phyloP scores from a whole-genome alignment of 2,329 filamentous ascomycete genomes.

The Xylaria sp. region DNA sequence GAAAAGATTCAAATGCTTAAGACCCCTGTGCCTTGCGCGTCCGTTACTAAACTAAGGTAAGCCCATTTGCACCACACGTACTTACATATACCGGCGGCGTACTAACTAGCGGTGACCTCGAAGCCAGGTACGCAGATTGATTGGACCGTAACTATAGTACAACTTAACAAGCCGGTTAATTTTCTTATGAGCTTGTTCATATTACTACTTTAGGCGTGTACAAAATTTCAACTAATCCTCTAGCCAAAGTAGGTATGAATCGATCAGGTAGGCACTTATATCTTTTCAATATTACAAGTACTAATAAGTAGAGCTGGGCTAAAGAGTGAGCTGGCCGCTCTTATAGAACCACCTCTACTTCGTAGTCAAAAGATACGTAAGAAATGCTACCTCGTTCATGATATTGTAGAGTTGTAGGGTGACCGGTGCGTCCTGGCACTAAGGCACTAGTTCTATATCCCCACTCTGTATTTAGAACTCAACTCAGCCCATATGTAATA shows the following conservation, averaged over 20 bases:
- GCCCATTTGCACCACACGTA: constrained; percentile 11
- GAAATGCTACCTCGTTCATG: not conserved
- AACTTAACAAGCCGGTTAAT: constrained; percentile 9
- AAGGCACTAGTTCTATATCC: too few relatives aligned
- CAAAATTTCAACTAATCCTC: not conserved
- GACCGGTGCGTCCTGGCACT: too few relatives aligned
- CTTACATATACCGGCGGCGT: constrained; percentile 17
- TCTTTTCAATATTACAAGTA: not conserved
- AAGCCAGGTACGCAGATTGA: constrained; percentile 12
- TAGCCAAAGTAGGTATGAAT: not conserved
- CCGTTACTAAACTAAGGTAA: constrained; percentile 6
- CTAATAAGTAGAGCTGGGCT: not conserved
- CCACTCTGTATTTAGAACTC: too few relatives aligned
- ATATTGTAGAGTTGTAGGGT: too few relatives aligned
- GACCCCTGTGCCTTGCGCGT: constrained; percentile 30
- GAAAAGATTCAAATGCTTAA: not conserved
- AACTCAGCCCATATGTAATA: too few relatives aligned
- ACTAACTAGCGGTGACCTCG: constrained; percentile 34
- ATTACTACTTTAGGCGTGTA: not conserved
- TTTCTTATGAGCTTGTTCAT: constrained; percentile 1
- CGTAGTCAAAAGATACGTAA: not conserved
- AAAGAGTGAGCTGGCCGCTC: not conserved
- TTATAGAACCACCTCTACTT: not conserved
- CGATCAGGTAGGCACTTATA: not conserved
- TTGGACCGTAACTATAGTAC: constrained; percentile 12